Percentiles rank a stretch among this genome's conserved stretches.
phyloP scores from a whole-genome alignment of 345 rosid genomes.

The Lumnitzera littorea region DNA sequence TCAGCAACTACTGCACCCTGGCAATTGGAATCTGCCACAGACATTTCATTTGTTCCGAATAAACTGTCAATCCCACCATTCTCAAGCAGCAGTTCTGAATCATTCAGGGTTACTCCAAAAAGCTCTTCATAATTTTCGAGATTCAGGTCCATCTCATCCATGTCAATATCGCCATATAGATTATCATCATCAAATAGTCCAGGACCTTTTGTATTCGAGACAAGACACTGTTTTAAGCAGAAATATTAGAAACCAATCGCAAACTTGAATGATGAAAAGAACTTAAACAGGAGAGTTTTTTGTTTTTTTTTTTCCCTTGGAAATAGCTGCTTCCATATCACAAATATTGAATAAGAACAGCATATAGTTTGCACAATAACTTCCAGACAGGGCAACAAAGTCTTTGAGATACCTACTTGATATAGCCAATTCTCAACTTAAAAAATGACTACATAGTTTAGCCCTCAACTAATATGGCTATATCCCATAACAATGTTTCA shows the following conservation, averaged over 20 bases:
- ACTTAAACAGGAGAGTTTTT: too few species aligned
- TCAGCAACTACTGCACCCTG: slow-evolving; percentile 54
- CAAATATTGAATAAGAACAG: too few species aligned
- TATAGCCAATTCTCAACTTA: too few species aligned
- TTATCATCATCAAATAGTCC: slow-evolving; percentile 48
- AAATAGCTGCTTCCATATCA: too few species aligned
- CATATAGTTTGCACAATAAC: too few species aligned
- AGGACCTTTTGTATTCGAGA: slow-evolving; percentile 33
- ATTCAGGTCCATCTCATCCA: slow-evolving; percentile 80
- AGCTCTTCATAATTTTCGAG: slow-evolving; percentile 94
- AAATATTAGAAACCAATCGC: too few species aligned
- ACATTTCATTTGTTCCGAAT: slow-evolving; percentile 52
- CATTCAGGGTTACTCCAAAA: slow-evolving; percentile 71
- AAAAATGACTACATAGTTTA: too few species aligned
- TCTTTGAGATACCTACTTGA: too few species aligned
- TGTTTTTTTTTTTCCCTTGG: too few species aligned
- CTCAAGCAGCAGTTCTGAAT: slow-evolving; percentile 71
- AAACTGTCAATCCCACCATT: slow-evolving; percentile 84
- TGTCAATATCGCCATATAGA: slow-evolving; percentile 49
- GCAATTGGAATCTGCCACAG: slow-evolving; percentile 48
- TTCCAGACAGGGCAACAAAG: too few species aligned
- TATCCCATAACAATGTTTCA: background rate
- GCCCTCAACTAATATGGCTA: too few species aligned
- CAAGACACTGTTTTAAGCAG: slow-evolving; percentile 1
- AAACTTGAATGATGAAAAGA: background rate